These are phyloP conservation scores for Conticribra weissflogii DNA, from an alignment of 108 stramenopile species.

Conservation along the genomic window DNA sequence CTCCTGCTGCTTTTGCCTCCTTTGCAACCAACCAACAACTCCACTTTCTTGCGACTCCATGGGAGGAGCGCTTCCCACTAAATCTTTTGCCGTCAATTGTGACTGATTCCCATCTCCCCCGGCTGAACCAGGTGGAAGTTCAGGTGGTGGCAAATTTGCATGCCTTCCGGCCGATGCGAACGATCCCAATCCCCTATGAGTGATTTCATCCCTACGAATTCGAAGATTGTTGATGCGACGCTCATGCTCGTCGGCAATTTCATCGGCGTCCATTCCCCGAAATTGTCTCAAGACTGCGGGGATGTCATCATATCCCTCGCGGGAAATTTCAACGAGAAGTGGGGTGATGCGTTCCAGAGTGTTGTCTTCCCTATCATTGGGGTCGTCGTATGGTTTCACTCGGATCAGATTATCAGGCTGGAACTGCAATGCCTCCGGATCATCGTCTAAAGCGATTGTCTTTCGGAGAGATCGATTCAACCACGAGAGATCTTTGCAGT, in stretches of 20 bases:
- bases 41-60: conserved; percentile 37
- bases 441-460: conserved; percentile 95
- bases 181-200: conserved; percentile 69
- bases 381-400: conserved; percentile 93
- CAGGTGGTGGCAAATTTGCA: conserved; percentile 68
- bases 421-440: conserved; percentile 79
- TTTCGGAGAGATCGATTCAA: conserved; percentile 90
- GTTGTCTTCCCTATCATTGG: conserved; percentile 73
- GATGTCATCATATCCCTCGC: conserved; percentile 79
- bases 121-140: conserved; percentile 54
- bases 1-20: conserved; percentile 80
- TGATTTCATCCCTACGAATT: conserved; percentile 42
- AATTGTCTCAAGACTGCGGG: conserved; percentile 75
- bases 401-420: conserved; percentile 93
- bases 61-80: conserved; percentile 78
- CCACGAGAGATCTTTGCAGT: conserved; percentile 91
- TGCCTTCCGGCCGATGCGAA: conserved; percentile 56
- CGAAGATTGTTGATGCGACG: conserved; percentile 65
- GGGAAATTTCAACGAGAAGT: conserved; percentile 85
- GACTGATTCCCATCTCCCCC: conserved; percentile 28
- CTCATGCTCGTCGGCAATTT: conserved; percentile 89
- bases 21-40: conserved; percentile 79
- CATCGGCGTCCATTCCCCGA: conserved; percentile 85
- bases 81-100: conserved; percentile 83
- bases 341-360: conserved; percentile 84